A percentile compares a stretch with the other conserved stretches of the same genome.
These are phyloP conservation scores for Serendipita sp. DNA, from an alignment of 768 basidiomycete genomes.

Conservation along the genomic window DNA sequence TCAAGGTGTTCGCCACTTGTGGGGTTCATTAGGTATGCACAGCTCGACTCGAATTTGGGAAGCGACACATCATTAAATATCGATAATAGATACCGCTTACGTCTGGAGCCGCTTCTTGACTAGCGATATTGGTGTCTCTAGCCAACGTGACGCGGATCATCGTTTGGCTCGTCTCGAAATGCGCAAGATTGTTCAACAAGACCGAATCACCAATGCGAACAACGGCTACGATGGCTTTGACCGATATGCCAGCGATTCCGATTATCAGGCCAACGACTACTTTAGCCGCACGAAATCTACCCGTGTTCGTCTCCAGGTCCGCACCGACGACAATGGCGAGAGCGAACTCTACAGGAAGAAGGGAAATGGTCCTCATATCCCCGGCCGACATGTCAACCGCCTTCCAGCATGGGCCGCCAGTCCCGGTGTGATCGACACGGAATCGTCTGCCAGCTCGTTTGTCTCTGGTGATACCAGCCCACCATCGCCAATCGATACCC, in stretches of 20 bases:
- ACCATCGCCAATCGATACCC: neutral
- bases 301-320: neutral
- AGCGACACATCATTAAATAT: neutral
- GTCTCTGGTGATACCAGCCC: neutral
- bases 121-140: constrained; percentile 12
- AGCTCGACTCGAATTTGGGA: neutral
- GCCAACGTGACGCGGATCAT: neutral
- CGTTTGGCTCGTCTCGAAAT: constrained; percentile 2
- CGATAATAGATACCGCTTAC: constrained; percentile 14
- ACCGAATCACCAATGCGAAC: neutral
- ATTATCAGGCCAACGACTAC: neutral
- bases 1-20: constrained; percentile 18
- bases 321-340: neutral
- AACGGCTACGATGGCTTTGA: neutral
- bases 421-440: neutral
- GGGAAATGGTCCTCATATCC: neutral
- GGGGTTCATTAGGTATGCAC: constrained; percentile 8
- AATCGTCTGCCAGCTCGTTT: neutral
- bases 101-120: constrained; percentile 12
- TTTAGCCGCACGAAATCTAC: neutral
- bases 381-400: neutral
- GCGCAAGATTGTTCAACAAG: neutral
- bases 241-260: neutral
- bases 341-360: neutral
- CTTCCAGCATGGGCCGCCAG: neutral